phyloP scores from a whole-genome alignment of 768 basidiomycete genomes.

The Scleroderma citrinum region DNA sequence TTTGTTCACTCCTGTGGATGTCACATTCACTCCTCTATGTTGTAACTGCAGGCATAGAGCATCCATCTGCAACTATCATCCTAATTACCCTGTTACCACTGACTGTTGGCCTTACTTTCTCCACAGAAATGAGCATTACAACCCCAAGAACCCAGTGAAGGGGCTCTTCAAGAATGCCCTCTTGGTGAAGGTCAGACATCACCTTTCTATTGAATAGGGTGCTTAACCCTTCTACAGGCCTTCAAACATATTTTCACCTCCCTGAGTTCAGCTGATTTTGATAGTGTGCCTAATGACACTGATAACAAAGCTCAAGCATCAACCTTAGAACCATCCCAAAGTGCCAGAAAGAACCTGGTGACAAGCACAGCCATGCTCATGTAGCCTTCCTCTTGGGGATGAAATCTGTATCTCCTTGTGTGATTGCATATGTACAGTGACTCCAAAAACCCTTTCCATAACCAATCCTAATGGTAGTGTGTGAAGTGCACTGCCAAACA shows the following conservation, averaged over 20 bases:
- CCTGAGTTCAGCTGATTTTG: conserved; percentile 10
- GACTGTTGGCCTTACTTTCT: conserved; percentile 8
- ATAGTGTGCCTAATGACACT: background rate
- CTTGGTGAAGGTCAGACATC: background rate
- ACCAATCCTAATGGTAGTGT: no score
- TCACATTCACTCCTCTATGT: background rate
- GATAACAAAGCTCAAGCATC: no score
- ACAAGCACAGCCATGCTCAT: conserved; percentile 1
- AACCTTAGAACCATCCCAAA: conserved; percentile 1
- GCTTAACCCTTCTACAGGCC: conserved; percentile 8
- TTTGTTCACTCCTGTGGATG: background rate
- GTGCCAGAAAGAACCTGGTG: background rate
- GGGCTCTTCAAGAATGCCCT: conserved; percentile 3
- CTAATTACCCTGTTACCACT: background rate
- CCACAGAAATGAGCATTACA: background rate
- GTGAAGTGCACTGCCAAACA: no score
- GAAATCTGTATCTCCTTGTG: conserved; percentile 12
- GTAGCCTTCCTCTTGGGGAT: conserved; percentile 7
- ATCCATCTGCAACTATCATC: background rate
- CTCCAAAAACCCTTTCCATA: no score
- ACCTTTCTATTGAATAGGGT: no score
- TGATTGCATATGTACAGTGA: conserved; percentile 19
- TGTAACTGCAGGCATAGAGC: background rate
- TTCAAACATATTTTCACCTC: conserved; percentile 15
- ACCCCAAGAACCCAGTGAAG: background rate